Conservation (phyloP, 331 rosid genomes). For the Pyracantha coccinea region DNA sequence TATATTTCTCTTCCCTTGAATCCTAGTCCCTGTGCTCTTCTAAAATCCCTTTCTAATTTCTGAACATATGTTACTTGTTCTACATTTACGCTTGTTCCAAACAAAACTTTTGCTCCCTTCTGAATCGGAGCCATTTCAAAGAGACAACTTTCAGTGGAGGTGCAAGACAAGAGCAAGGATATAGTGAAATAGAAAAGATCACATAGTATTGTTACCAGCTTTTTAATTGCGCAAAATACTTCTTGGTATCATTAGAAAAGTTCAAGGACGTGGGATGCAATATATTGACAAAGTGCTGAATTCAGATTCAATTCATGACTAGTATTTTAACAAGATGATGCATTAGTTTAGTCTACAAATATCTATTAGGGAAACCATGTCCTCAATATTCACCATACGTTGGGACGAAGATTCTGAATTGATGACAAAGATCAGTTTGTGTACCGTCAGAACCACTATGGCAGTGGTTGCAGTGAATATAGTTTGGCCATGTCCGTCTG, state of each 20-base stretch:
- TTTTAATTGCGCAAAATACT: background rate
- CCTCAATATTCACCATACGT: background rate
- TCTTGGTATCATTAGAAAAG: background rate
- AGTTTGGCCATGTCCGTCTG: constrained; percentile 97
- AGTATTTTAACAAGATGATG: background rate
- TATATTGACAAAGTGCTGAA: background rate
- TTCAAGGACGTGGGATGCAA: background rate
- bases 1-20: too few species aligned
- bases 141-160: background rate
- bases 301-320: background rate
- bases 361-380: background rate
- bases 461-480: constrained; percentile 95
- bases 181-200: background rate
- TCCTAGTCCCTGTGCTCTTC: too few species aligned
- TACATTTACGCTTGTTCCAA: background rate
- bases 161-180: background rate
- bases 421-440: constrained; percentile 15
- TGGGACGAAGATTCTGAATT: constrained; percentile 1
- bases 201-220: background rate
- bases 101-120: background rate
- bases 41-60: too few species aligned
- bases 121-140: background rate
- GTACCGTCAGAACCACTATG: constrained; percentile 87
- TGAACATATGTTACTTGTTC: too few species aligned
- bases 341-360: background rate